Conservation (phyloP, 108 stramenopile species). For the Skeletonema grethae region DNA sequence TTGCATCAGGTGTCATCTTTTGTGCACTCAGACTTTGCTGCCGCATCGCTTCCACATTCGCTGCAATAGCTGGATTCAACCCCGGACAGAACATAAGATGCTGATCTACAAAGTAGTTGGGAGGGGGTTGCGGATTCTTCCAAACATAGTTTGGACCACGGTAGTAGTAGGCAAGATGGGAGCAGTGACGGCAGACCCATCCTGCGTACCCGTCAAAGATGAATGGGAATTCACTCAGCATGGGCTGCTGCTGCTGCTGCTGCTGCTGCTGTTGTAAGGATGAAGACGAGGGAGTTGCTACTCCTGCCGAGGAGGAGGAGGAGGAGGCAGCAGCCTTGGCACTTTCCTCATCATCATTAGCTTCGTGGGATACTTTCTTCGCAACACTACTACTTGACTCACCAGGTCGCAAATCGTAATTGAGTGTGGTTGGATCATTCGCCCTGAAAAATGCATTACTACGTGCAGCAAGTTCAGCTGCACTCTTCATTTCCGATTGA, state of each 20-base stretch:
- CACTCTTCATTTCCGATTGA: conserved; percentile 1
- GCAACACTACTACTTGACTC: neutral
- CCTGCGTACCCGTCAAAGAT: conserved; percentile 47
- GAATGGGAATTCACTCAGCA: conserved; percentile 46
- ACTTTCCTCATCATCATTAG: neutral
- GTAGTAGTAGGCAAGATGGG: conserved; percentile 36
- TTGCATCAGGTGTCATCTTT: neutral
- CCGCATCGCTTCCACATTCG: neutral
- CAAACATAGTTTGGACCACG: conserved; percentile 51
- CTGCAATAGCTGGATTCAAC: conserved; percentile 15
- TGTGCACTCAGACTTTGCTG: neutral
- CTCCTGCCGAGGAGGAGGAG: neutral
- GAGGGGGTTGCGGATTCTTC: conserved; percentile 42
- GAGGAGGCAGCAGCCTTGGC: neutral
- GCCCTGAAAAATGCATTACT: conserved; percentile 1
- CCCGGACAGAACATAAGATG: conserved; percentile 46
- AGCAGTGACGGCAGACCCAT: conserved; percentile 50
- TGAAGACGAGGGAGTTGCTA: neutral
- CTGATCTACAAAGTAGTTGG: conserved; percentile 43
- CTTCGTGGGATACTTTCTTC: neutral
- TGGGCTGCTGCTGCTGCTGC: neutral
- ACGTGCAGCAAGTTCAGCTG: neutral
- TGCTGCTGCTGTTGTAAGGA: too few relatives aligned
- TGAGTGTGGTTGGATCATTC: neutral
- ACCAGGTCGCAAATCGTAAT: neutral